Conservation (phyloP, 768 basidiomycete genomes). For the Serendipita indica region DNA sequence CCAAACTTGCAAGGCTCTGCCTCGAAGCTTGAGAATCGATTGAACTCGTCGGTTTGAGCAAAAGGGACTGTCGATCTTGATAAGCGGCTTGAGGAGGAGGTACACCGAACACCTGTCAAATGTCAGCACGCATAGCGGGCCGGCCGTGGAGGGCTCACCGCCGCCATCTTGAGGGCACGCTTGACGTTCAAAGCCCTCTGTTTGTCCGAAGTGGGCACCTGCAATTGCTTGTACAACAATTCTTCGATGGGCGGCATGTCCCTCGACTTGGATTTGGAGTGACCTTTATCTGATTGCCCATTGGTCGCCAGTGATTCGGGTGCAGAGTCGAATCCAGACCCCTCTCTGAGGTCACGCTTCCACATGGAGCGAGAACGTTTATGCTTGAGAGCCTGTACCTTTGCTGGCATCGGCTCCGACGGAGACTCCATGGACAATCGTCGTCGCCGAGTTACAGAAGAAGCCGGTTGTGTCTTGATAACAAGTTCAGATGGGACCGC, state of each 20-base stretch:
- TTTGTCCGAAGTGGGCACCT: slow-evolving; percentile 19
- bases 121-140: slow-evolving; percentile 18
- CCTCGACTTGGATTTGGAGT: background rate
- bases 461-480: background rate
- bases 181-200: slow-evolving; percentile 30
- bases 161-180: slow-evolving; percentile 36
- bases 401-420: background rate
- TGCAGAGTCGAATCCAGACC: background rate
- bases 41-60: background rate
- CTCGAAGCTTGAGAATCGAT: background rate
- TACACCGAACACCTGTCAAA: slow-evolving; percentile 33
- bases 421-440: slow-evolving; percentile 4
- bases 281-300: background rate
- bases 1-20: background rate
- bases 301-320: background rate
- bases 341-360: background rate
- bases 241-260: slow-evolving; percentile 7
- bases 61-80: slow-evolving; percentile 15
- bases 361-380: slow-evolving; percentile 17
- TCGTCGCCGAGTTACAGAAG: background rate
- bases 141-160: too few species aligned
- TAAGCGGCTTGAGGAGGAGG: slow-evolving; percentile 33
- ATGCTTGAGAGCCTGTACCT: background rate
- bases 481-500: slow-evolving; percentile 4
- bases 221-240: background rate